Conservation (phyloP, 257 asterid species). For the Ocimum tenuiflorum region DNA sequence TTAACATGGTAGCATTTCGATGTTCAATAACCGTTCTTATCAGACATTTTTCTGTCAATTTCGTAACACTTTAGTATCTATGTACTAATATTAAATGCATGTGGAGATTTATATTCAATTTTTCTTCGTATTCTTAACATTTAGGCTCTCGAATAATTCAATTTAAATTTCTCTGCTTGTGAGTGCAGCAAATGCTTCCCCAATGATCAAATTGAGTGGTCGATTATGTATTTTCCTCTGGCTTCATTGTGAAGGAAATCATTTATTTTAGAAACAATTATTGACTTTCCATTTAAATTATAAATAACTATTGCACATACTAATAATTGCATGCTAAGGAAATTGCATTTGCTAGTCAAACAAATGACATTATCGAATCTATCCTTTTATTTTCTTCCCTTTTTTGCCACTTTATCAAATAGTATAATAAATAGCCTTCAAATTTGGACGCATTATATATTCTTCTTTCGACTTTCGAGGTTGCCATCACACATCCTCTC, state of each 20-base stretch:
- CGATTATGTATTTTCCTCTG: background rate
- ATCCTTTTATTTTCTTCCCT: too few relatives aligned
- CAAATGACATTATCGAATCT: conserved; percentile 17
- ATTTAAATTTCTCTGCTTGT: conserved; percentile 2
- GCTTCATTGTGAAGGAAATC: conserved; percentile 16
- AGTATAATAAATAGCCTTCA: background rate
- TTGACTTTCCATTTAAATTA: conserved; percentile 4
- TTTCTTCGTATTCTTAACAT: background rate
- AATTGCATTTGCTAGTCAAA: conserved; percentile 5
- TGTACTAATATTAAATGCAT: too few relatives aligned
- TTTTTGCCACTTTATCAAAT: conserved; percentile 2
- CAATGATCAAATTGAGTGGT: background rate
- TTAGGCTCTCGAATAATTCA: background rate
- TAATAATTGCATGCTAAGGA: too few relatives aligned
- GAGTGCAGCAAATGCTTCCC: conserved; percentile 7
- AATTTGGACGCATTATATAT: too few relatives aligned
- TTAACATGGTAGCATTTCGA: too few relatives aligned
- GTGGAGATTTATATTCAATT: too few relatives aligned
- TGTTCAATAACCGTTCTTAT: too few relatives aligned
- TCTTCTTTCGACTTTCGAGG: too few relatives aligned
- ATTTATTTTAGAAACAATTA: conserved; percentile 7
- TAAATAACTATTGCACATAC: too few relatives aligned
- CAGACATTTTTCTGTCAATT: too few relatives aligned
- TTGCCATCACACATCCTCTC: too few relatives aligned
- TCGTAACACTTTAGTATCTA: too few relatives aligned